Conservation (phyloP, 768 basidiomycete species). For the Tulasnella sp. region DNA sequence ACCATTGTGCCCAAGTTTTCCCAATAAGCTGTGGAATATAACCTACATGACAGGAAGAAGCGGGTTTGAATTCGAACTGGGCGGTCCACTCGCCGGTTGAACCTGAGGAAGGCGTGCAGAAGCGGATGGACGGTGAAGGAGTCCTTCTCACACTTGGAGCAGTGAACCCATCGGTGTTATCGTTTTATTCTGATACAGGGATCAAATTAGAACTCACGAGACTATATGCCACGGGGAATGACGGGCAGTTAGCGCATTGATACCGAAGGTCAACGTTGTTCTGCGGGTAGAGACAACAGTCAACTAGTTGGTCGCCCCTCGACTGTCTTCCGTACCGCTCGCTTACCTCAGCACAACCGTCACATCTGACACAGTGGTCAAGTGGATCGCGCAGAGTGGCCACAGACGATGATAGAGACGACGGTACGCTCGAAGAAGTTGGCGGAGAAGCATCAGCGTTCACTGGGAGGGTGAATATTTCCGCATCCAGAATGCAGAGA, state of each 20-base stretch:
- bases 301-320: too few species aligned
- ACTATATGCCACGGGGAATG: constrained; percentile 68
- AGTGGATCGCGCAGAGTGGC: too few species aligned
- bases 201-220: constrained; percentile 52
- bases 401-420: too few species aligned
- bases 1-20: too few species aligned
- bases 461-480: too few species aligned
- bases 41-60: constrained; percentile 72
- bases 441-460: too few species aligned
- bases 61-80: constrained; percentile 56
- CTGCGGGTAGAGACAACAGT: constrained; percentile 45
- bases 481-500: too few species aligned
- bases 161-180: constrained; percentile 52
- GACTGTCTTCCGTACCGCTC: too few species aligned
- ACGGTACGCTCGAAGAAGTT: too few species aligned
- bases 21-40: too few species aligned
- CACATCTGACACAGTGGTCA: too few species aligned
- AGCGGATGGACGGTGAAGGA: constrained; percentile 86
- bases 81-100: constrained; percentile 76
- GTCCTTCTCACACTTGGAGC: constrained; percentile 72
- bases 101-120: constrained; percentile 84
- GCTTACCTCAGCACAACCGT: too few species aligned
- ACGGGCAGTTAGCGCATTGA: constrained; percentile 90
- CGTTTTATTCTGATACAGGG: constrained; percentile 10
- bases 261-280: constrained; percentile 77